These are phyloP conservation scores for Vicia faba DNA, from an alignment of 306 rosid genomes.

Conservation along the genomic window DNA sequence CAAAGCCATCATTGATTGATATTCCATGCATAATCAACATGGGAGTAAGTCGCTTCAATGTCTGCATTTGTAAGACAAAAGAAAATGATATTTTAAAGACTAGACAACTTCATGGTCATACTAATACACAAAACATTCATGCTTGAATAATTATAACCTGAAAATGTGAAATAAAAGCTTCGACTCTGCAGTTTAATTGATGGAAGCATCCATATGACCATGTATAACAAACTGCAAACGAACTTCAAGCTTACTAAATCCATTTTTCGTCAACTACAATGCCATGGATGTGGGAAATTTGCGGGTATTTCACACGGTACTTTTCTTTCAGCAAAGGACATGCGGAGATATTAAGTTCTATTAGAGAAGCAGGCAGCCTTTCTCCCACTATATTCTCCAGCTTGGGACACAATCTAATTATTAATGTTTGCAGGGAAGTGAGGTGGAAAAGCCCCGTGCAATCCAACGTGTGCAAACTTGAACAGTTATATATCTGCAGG, in stretches of 20 bases:
- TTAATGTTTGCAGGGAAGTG: not conserved
- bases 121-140: not conserved
- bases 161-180: not conserved
- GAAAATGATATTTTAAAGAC: not conserved
- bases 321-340: not conserved
- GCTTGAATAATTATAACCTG: not conserved
- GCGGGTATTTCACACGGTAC: not conserved
- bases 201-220: not conserved
- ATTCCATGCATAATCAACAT: not conserved
- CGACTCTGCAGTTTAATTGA: not conserved
- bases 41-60: not conserved
- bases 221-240: not conserved
- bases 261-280: not conserved
- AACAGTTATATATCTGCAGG: fast-evolving
- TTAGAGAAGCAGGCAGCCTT: slow-evolving; percentile 12
- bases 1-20: not conserved
- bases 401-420: not conserved
- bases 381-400: not conserved
- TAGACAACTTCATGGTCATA: not conserved
- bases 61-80: not conserved
- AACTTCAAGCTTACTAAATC: not conserved
- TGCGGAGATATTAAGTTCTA: not conserved
- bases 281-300: not conserved
- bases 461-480: slow-evolving; percentile 1
- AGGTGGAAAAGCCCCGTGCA: slow-evolving; percentile 9